Base-by-base conservation (phyloP, 2,329 filamentous ascomycete species). In the Neofusicoccum cordaticola region DNA sequence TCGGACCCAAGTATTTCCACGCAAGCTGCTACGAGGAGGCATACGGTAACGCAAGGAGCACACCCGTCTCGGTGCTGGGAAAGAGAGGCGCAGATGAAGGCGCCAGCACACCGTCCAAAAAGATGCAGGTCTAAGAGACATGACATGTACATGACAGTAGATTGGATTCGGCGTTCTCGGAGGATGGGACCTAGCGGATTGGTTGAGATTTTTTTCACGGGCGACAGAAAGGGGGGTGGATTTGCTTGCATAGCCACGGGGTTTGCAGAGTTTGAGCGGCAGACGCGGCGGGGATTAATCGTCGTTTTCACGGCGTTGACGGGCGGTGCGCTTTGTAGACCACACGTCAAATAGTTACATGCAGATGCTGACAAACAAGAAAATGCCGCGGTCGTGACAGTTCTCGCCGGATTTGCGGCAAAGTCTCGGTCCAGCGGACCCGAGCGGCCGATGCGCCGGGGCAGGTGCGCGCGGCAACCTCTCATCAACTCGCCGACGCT, bases 1-100 rank as follows among this genome's bases (percentile, higher is more conserved):
- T 96, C 35, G 91, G 90, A 41, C 87, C 85, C 64, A 88, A 92
- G 67, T 90, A 95, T 15, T 98, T 92, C 72, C 95, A 99, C 77
- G 92, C 90, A 11, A 96, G 88, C 63, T 99, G 95, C 75, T 92
- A 94, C 75, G 86, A 87, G 17, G 94, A 97, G 78, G 50, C 69
- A 69, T 42, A 72, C 70, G 67, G 74, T 70, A 63, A 58, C 15
- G 67, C 61, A 13, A 64, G 63, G 3, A 71, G 72, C 39, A 77
- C 75, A 1, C 75, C 76, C 1, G 75, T 77, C 53, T 74, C 73
- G 7, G 72, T 77, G 27, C 68, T 77, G 17, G 75, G 75, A 0
- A 78, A 78, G 67, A 69, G 76, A 41, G 47, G 45, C 7, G 63
- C 63, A n/a, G 63, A 65, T 12, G 63, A 65, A 27, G 47, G 53